Percentiles rank a stretch among this genome's conserved stretches.
Evolutionary conservation across 768 basidiomycete genomes (phyloP).

Genomic region (Lactifluus hygrophoroides): DNA sequence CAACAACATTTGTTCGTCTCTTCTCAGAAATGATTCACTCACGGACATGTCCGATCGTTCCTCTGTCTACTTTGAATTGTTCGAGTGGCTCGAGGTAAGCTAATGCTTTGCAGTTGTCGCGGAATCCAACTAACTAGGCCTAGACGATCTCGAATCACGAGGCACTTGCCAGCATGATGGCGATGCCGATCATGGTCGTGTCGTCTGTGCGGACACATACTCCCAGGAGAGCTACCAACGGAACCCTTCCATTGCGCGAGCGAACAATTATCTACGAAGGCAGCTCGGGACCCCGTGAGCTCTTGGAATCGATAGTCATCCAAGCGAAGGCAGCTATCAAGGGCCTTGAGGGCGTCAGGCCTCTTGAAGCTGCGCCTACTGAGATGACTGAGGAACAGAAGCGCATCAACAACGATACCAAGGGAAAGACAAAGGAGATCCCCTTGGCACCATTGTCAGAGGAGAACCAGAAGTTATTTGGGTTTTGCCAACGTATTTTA

Average conservation of each 20-base stretch:
- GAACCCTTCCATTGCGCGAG: constrained; percentile 55
- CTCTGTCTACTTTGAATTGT: constrained; percentile 77
- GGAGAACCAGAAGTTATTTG: constrained; percentile 69
- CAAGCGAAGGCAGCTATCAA: constrained; percentile 91
- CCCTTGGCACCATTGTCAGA: constrained; percentile 40
- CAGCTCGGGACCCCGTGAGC: constrained; percentile 81
- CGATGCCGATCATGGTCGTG: constrained; percentile 92
- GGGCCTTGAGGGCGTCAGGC: constrained; percentile 62
- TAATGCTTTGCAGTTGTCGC: not conserved
- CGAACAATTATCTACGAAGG: constrained; percentile 86
- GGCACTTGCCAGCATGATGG: constrained; percentile 90
- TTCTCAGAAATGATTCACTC: constrained; percentile 86
- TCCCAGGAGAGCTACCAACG: constrained; percentile 42
- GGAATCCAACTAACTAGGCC: not conserved
- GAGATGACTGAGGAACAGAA: constrained; percentile 88
- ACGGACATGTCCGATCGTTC: constrained; percentile 89
- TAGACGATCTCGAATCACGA: constrained; percentile 92
- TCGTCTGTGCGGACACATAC: constrained; percentile 56
- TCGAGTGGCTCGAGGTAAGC: constrained; percentile 85
- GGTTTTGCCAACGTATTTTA: constrained; percentile 82
- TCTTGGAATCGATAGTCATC: constrained; percentile 85
- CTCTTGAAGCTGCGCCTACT: constrained; percentile 36
- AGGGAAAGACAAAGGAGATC: constrained; percentile 59
- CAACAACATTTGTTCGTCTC: constrained; percentile 76
- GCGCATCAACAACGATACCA: constrained; percentile 62